phyloP scores from a whole-genome alignment of 768 basidiomycete species.

The Trametes cinnabarina region DNA sequence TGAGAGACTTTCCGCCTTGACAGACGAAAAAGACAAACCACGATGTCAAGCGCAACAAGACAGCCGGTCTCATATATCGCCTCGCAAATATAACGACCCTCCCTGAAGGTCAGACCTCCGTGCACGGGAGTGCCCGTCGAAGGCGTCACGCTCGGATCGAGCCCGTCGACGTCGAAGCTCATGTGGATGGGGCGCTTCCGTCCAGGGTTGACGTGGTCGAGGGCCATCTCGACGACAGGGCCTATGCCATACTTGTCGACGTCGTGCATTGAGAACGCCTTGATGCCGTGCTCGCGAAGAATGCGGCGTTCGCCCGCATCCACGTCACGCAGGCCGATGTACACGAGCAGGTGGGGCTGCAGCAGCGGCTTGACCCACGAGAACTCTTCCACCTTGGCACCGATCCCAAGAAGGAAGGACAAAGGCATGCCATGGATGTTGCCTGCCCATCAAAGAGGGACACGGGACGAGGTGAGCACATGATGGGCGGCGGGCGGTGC shows the following conservation, averaged over 20 bases:
- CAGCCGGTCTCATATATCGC: conserved; percentile 89
- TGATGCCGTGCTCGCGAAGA: conserved; percentile 80
- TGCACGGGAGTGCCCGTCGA: conserved; percentile 95
- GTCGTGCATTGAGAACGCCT: conserved; percentile 62
- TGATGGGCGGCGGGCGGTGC: neutral
- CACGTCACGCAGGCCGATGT: conserved; percentile 94
- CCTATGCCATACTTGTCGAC: conserved; percentile 85
- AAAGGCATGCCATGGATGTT: conserved; percentile 99
- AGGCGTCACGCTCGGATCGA: conserved; percentile 95
- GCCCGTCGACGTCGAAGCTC: conserved; percentile 93
- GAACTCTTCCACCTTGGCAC: conserved; percentile 41
- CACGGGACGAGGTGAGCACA: neutral
- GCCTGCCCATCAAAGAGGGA: conserved; percentile 41
- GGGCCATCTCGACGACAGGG: conserved; percentile 92
- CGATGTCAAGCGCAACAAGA: conserved; percentile 89
- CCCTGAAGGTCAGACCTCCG: conserved; percentile 93
- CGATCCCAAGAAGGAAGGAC: conserved; percentile 76
- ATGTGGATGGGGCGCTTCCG: conserved; percentile 87
- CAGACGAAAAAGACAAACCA: conserved; percentile 48
- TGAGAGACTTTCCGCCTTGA: neutral
- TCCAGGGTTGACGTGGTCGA: conserved; percentile 88
- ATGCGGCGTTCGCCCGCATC: conserved; percentile 87
- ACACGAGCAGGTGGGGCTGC: conserved; percentile 75
- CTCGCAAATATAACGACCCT: conserved; percentile 98
- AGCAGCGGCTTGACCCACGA: conserved; percentile 65